phyloP scores from a whole-genome alignment of 2,329 filamentous ascomycete species.

The Pseudocercospora fuligena region DNA sequence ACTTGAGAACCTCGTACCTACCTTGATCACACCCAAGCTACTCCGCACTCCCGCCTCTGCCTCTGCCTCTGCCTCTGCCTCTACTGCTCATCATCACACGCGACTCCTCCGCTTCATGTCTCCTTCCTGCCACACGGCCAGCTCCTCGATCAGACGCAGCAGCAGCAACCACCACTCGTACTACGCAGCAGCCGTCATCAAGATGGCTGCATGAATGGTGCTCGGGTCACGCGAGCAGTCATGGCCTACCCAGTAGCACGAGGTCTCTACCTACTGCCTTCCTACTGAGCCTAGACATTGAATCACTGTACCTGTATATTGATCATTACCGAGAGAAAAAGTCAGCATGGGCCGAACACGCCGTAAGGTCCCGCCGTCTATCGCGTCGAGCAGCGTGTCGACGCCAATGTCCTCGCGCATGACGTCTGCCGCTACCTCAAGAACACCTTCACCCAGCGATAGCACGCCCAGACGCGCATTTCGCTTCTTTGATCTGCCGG shows the following conservation, averaged over 20 bases:
- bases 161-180: slow-evolving; percentile 37
- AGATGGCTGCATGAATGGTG: slow-evolving; percentile 49
- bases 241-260: slow-evolving; percentile 32
- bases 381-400: slow-evolving; percentile 29
- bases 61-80: slow-evolving; percentile 5
- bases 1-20: slow-evolving; percentile 2
- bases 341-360: slow-evolving; percentile 33
- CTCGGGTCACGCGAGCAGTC: slow-evolving; percentile 37
- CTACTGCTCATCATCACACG: slow-evolving; percentile 1
- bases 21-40: background rate
- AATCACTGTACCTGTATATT: slow-evolving; percentile 7
- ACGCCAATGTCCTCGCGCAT: slow-evolving; percentile 33
- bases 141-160: slow-evolving; percentile 25
- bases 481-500: slow-evolving; percentile 69
- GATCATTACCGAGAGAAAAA: background rate
- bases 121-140: slow-evolving; percentile 8
- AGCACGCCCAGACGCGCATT: slow-evolving; percentile 52
- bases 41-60: slow-evolving; percentile 11
- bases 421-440: slow-evolving; percentile 31
- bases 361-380: slow-evolving; percentile 23
- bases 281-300: background rate
- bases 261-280: background rate
- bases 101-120: slow-evolving; percentile 19
- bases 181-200: slow-evolving; percentile 32
- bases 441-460: slow-evolving; percentile 30